Base-by-base conservation (phyloP, 305 asterid genomes). In the Fraxinus albicans region DNA sequence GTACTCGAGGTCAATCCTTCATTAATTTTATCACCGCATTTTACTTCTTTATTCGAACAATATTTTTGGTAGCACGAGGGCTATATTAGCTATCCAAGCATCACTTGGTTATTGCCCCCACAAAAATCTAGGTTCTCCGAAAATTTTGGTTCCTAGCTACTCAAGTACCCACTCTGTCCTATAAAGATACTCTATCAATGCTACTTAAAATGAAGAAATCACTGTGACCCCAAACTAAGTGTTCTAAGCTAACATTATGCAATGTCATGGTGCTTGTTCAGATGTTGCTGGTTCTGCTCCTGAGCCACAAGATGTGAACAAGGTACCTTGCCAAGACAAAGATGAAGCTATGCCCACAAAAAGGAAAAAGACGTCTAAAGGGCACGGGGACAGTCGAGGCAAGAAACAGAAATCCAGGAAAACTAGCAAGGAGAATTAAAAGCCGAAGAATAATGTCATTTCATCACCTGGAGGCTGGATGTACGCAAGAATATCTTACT, bases 351-450 rank as follows among this genome's bases (percentile, higher is more conserved):
- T 58, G 65, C 85, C 85, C 10, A 77, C 84, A 10, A 93, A 90
- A 88, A 80, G 91, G 87, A 93, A 91, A 78, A 90, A 88, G 73
- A 77, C 19, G 50, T 80, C 86, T 6, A 90, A 87, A 80, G 84
- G 79, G 13, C 84, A 81, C 73, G 83, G 77, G 8, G 83, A 79
- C 73, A 72, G 78, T 82, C 88, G 79, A 87, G 87, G 91, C 82
- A 90, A 84, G 88, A 94, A 91, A 87, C 76, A 23, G 31, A 91
- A 89, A 85, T 88, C 89, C 3, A 88, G 88, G 91, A 93, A 88
- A 83, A 81, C 76, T 40, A 80, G 88, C 42, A 86, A 78, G 88
- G 77, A 73, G 85, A 38, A 75, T 75, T 74, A 44, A 35, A 70
- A 50, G 86, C 0, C n/a, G 87, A 86, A 17, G 84, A 89, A 75